phyloP scores from a whole-genome alignment of 1,284 basidiomycete genomes.

The Veloboletus limbatus region DNA sequence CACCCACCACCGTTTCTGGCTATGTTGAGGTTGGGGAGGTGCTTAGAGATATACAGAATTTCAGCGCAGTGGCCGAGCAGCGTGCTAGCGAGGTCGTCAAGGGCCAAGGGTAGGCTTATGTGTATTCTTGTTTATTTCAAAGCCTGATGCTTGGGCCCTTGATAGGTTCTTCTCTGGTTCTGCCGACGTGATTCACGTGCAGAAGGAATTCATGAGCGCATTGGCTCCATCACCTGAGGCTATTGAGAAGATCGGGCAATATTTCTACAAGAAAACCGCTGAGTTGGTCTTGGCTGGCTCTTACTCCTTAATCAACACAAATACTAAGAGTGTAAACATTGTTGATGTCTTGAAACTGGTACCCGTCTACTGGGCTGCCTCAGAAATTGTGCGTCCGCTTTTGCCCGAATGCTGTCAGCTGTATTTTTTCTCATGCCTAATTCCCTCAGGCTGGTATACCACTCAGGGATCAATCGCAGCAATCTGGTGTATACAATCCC shows the following conservation, averaged over 20 bases:
- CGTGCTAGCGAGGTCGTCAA: constrained; percentile 51
- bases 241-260: constrained; percentile 49
- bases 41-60: constrained; percentile 45
- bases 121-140: neutral
- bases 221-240: constrained; percentile 46
- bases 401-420: neutral
- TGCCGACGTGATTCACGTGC: constrained; percentile 43
- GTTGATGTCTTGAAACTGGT: constrained; percentile 68
- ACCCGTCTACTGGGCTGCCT: constrained; percentile 66
- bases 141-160: neutral
- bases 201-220: constrained; percentile 46
- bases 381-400: constrained; percentile 56
- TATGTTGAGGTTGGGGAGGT: constrained; percentile 55
- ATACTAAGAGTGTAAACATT: constrained; percentile 59
- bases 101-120: constrained; percentile 52
- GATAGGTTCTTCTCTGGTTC: constrained; percentile 57
- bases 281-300: constrained; percentile 53
- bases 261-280: constrained; percentile 60
- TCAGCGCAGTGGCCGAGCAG: constrained; percentile 47
- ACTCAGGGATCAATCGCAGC: constrained; percentile 58
- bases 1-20: constrained; percentile 37
- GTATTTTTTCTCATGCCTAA: constrained; percentile 4
- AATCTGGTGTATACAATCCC: constrained; percentile 58
- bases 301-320: constrained; percentile 51
- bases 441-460: constrained; percentile 60